Evolutionary conservation across 2,329 filamentous ascomycete species (phyloP), one percentile per base, ranked within the genome.

Genomic region (Alternaria viburni): DNA sequence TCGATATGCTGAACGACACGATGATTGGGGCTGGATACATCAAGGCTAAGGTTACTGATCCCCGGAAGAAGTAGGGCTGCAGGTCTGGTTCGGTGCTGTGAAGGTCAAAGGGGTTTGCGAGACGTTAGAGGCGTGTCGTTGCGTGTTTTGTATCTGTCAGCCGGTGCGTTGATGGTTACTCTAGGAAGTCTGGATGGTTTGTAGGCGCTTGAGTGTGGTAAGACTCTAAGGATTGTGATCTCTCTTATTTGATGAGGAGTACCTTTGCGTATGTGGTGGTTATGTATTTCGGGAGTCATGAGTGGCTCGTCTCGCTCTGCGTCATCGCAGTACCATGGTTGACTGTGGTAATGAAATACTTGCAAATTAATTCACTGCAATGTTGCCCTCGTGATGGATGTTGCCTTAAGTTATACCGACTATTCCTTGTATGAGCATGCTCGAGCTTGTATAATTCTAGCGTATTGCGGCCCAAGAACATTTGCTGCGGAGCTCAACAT

Each of bases 401-500:
- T 10, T 17, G n/a, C n/a, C 36, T 41, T 2, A 2, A 10, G 5
- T 41, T 11, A 17, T n/a, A 41, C 15, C 17, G 36, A 41, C n/a
- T 9, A 10, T 5, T 17, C 9, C 36, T 10, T 17, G 36, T 11
- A 11, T n/a, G 32, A 23, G 15, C 3, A 3, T 9, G 19, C 19
- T 25, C 19, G 28, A 19, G n/a, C 28, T 52, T n/a, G 5, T 21
- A 17, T 3, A 15, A 5, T 11, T 5, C 6, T 36, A 5, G 19
- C 13, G 19, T 2, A n/a, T 36, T 6, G 25, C 8, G 11, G 4
- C 8, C 6, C 1, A 11, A 13, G 3, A 30, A 12, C 11, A 32
- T 7, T 36, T 15, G 21, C 17, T 6, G 19, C n/a, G 5, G 2
- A 36, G 6, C 8, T 21, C 0, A 8, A 13, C 3, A 9, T 0